Conservation (phyloP, 2,329 filamentous ascomycete species). For the Claviceps sp. region DNA sequence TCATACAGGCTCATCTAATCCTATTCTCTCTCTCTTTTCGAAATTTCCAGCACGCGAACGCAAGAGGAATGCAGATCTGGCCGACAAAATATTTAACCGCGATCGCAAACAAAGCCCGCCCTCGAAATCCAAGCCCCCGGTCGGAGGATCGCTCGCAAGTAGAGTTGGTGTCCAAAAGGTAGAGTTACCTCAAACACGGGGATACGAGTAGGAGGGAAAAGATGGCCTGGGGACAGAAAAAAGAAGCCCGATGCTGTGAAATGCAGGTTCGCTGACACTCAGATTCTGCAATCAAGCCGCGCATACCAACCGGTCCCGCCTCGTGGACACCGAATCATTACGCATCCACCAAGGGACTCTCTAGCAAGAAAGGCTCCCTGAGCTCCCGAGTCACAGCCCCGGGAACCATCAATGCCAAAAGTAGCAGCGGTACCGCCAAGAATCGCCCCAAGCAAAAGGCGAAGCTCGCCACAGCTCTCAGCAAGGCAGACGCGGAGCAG, state of each 20-base stretch:
- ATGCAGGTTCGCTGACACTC: background rate
- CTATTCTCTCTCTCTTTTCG: background rate
- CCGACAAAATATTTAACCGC: slow-evolving; percentile 54
- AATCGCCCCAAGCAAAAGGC: slow-evolving; percentile 18
- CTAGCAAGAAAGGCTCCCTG: slow-evolving; percentile 23
- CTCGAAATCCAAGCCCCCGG: slow-evolving; percentile 29
- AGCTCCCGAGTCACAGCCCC: slow-evolving; percentile 32
- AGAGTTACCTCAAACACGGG: slow-evolving; percentile 7
- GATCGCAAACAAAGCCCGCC: slow-evolving; percentile 47
- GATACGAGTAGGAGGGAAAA: background rate
- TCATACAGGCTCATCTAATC: background rate
- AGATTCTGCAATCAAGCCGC: background rate
- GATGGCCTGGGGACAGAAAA: background rate
- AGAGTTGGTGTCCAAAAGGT: slow-evolving; percentile 64
- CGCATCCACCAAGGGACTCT: slow-evolving; percentile 24
- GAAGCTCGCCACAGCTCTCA: slow-evolving; percentile 32
- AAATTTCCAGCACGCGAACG: slow-evolving; percentile 44
- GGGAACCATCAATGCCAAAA: slow-evolving; percentile 12
- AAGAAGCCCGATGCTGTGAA: background rate
- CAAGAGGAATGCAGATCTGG: slow-evolving; percentile 59
- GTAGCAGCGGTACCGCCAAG: background rate
- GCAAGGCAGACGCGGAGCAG: slow-evolving; percentile 27
- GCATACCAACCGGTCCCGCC: slow-evolving; percentile 15
- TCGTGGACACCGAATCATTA: slow-evolving; percentile 65
- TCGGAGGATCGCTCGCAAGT: slow-evolving; percentile 50